These are phyloP conservation scores for Larix kaempferi DNA, from an alignment of 75 land plant genomes.

Conservation along the genomic window DNA sequence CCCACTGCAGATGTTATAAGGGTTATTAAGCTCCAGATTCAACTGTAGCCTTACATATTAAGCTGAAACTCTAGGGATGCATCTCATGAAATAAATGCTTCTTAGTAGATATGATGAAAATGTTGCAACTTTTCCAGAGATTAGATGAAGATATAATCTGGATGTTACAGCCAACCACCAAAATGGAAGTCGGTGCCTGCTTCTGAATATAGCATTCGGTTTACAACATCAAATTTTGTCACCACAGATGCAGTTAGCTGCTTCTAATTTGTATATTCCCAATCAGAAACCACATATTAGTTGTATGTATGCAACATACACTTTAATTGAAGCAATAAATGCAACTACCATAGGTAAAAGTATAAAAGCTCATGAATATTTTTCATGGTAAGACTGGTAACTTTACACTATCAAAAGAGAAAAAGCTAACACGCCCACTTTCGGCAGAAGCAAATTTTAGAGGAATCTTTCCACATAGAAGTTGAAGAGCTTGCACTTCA, in stretches of 20 bases:
- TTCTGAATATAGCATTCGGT: background rate
- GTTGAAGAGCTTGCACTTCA: slow-evolving; percentile 45
- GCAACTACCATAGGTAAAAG: background rate
- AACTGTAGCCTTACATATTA: background rate
- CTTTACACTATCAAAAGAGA: slow-evolving; percentile 48
- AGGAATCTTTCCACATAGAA: slow-evolving; percentile 25
- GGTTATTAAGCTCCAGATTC: background rate
- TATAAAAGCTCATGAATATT: background rate
- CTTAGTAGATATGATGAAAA: background rate
- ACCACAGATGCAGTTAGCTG: background rate
- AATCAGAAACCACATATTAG: background rate
- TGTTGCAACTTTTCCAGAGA: background rate
- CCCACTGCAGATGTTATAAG: background rate
- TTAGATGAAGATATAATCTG: background rate
- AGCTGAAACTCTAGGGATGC: background rate
- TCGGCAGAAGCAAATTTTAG: slow-evolving; percentile 59
- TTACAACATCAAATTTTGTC: background rate
- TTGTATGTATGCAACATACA: background rate
- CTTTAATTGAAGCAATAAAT: background rate
- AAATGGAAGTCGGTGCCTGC: background rate
- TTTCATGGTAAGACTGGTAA: slow-evolving; percentile 54
- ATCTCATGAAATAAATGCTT: background rate
- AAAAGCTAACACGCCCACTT: slow-evolving; percentile 63
- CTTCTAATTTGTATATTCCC: background rate
- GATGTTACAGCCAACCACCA: background rate